These are phyloP conservation scores for Biscogniauxia mediterranea DNA, from an alignment of 2,329 filamentous ascomycete species.

Conservation along the genomic window DNA sequence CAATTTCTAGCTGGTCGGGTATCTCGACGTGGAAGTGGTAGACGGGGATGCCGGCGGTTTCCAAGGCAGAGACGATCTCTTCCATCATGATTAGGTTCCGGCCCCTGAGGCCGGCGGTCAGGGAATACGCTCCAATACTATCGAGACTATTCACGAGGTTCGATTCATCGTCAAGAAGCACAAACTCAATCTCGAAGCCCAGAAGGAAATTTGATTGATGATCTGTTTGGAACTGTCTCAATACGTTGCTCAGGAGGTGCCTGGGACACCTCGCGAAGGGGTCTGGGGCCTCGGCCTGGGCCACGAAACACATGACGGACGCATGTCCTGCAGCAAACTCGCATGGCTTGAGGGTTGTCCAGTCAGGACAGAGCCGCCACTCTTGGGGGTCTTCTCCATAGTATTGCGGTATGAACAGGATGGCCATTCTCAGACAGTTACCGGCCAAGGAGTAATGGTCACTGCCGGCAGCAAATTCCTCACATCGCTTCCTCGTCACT, in stretches of 20 bases:
- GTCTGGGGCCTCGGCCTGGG: slow-evolving; percentile 1
- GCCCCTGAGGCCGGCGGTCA: slow-evolving; percentile 7
- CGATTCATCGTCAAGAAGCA: slow-evolving; percentile 3
- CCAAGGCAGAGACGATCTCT: slow-evolving; percentile 6
- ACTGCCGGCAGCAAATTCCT: neutral
- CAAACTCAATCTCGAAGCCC: slow-evolving; percentile 12
- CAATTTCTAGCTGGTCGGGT: slow-evolving; percentile 6
- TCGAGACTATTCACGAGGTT: slow-evolving; percentile 3
- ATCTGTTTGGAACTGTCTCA: neutral
- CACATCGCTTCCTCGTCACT: slow-evolving; percentile 3
- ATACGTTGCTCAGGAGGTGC: neutral
- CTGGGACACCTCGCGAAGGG: slow-evolving; percentile 10
- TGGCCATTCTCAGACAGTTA: slow-evolving; percentile 9
- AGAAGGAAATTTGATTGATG: neutral
- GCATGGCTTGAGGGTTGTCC: slow-evolving; percentile 5
- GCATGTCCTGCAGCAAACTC: slow-evolving; percentile 4
- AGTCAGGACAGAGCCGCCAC: slow-evolving; percentile 6
- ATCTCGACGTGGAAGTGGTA: slow-evolving; percentile 9
- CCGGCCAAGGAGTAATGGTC: neutral
- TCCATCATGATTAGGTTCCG: slow-evolving; percentile 5
- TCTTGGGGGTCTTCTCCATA: slow-evolving; percentile 3
- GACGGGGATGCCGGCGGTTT: neutral
- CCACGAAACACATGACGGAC: slow-evolving; percentile 4
- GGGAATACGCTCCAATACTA: slow-evolving; percentile 4
- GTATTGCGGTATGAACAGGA: slow-evolving; percentile 5